These are phyloP conservation scores for Lichtheimia ramosa DNA, from an alignment of 371 early-diverging fungal genomes.

Conservation along the genomic window DNA sequence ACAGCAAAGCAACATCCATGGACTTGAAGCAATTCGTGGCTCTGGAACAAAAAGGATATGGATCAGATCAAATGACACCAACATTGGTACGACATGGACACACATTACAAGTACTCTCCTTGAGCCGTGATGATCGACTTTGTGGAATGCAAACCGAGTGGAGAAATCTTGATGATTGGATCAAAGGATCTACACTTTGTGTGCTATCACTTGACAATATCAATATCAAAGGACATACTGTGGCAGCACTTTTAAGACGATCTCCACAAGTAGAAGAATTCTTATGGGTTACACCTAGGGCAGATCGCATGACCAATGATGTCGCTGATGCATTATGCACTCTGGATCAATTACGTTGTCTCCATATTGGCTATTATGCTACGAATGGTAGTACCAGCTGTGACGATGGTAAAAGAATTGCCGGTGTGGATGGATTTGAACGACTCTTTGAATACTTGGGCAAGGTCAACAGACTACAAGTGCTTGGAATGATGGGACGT, in stretches of 20 bases:
- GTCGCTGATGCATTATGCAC: background rate
- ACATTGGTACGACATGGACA: background rate
- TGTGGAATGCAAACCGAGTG: background rate
- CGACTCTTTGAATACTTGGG: background rate
- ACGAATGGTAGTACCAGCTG: too few species aligned
- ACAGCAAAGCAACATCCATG: background rate
- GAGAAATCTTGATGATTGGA: background rate
- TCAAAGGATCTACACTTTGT: background rate
- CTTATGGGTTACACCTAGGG: background rate
- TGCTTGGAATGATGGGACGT: background rate
- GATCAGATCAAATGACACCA: background rate
- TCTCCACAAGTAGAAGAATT: background rate
- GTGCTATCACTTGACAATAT: background rate
- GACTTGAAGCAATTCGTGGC: background rate
- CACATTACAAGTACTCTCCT: background rate
- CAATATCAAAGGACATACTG: background rate
- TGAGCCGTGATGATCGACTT: background rate
- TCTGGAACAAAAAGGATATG: background rate
- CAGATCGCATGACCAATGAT: conserved; percentile 1
- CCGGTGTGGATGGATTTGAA: background rate
- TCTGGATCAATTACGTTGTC: background rate
- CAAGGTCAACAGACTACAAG: background rate
- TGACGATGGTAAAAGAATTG: background rate
- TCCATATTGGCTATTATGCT: background rate
- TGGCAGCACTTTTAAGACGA: background rate